Evolutionary conservation across 2,329 filamentous ascomycete genomes (phyloP).

Genomic region (Scopulariopsis brevicaulis): DNA sequence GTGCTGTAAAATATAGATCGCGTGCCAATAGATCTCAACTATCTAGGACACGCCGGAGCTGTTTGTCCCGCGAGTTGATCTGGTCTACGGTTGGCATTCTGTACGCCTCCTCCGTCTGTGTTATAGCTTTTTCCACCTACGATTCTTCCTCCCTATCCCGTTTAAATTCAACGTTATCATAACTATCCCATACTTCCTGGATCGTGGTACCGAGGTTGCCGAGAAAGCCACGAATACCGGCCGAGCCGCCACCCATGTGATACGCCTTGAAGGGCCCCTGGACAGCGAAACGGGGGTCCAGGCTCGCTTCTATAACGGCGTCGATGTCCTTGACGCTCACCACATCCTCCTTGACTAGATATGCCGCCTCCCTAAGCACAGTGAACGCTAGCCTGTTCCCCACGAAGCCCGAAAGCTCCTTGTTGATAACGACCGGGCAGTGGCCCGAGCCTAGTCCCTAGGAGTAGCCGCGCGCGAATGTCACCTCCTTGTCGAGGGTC

Average conservation of each 20-base stretch:
- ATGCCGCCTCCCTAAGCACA: constrained; percentile 2
- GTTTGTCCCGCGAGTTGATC: not conserved
- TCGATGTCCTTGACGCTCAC: constrained; percentile 18
- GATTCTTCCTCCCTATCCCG: not conserved
- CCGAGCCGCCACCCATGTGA: constrained; percentile 10
- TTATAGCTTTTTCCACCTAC: not conserved
- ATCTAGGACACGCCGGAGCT: not conserved
- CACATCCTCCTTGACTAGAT: constrained; percentile 8
- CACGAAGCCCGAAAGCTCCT: constrained; percentile 5
- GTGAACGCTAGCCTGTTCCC: constrained; percentile 6
- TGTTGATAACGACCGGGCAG: not conserved
- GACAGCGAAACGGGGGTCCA: constrained; percentile 12
- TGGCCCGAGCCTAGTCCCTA: not conserved
- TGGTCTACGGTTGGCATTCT: not conserved
- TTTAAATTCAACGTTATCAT: not conserved
- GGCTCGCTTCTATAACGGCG: constrained; percentile 13
- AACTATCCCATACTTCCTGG: not conserved
- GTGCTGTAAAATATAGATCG: no score
- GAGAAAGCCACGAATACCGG: not conserved
- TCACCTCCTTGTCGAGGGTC: not conserved
- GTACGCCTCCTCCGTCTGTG: not conserved
- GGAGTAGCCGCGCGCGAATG: not conserved
- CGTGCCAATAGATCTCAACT: not conserved
- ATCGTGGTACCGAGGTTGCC: not conserved
- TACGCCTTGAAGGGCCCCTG: constrained; percentile 12